Base-by-base conservation (phyloP, 2,329 filamentous ascomycete species). In the Cladophialophora bantiana region DNA sequence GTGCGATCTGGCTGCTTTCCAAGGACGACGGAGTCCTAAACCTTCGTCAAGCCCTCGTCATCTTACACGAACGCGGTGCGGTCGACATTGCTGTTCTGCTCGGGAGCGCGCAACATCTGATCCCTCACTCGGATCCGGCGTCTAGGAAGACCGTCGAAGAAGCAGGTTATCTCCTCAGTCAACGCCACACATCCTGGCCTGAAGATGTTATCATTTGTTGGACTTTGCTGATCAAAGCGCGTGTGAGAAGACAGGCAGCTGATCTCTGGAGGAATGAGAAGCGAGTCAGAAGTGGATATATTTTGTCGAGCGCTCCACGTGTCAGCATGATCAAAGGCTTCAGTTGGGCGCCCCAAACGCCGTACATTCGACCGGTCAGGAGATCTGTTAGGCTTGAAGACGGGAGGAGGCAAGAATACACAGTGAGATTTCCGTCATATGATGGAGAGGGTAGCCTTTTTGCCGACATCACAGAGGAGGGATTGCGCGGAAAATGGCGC, bases 111-210 rank as follows among this genome's bases (percentile, higher is more conserved):
- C 56, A 59, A 31, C 56, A 59, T 59, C 31, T 59, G 31, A 59
- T 59, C 31, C 56, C 56, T n/a, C 56, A 59, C 18, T 42, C 56
- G 9, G 36, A 59, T 40, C 56, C 56, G 15, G n/a, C 38, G 35
- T 45, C 56, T 18, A 59, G 12, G 15, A 59, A 59, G 32, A 59
- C 18, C 56, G 38, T 59, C 9, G 56, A 59, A 34, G 56, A 59
- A 40, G 56, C 56, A 59, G 56, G 56, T 18, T 45, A 34, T 18
- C 56, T 59, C 18, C 56, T 59, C 56, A 59, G 56, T 31, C 56
- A 59, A 42, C 36, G 56, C 9, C 56, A 59, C 38, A 59, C 56
- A 26, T 59, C 56, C 26, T 59, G 56, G 56, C 36, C 56, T 12
- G 56, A 59, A 31, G 56, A 59, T 34, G 38, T 59, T 12, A 59